Percentiles rank a stretch among this genome's conserved stretches.
phyloP scores from a whole-genome alignment of 192 early-diverging fungal species.

The Linnemannia elongata region DNA sequence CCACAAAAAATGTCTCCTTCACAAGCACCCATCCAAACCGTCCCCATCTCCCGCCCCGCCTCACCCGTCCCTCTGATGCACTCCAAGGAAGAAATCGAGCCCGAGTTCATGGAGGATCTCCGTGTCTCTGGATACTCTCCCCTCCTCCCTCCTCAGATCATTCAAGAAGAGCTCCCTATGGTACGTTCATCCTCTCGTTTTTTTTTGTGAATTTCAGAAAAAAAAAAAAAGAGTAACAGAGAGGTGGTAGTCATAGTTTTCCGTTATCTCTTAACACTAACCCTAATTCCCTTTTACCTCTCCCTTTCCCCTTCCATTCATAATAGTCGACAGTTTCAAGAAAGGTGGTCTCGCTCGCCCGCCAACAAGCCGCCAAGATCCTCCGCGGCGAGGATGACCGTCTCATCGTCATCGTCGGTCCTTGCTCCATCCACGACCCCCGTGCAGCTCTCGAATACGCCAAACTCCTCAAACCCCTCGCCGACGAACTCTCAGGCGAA shows the following conservation, averaged over 20 bases:
- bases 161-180: conserved; percentile 87
- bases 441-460: conserved; percentile 90
- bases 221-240: neutral
- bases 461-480: conserved; percentile 50
- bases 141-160: conserved; percentile 91
- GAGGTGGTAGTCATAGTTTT: neutral
- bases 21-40: conserved; percentile 15
- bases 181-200: conserved; percentile 53
- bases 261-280: neutral
- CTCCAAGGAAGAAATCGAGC: conserved; percentile 55
- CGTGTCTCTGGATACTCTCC: conserved; percentile 91
- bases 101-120: conserved; percentile 84
- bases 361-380: conserved; percentile 78
- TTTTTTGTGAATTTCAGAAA: neutral
- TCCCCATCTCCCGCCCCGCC: conserved; percentile 21
- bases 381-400: conserved; percentile 88
- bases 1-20: conserved; percentile 36
- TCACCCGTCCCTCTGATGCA: conserved; percentile 52
- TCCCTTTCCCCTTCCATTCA: neutral
- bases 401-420: conserved; percentile 92
- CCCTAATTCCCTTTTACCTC: neutral
- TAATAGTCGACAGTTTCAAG: conserved; percentile 56
- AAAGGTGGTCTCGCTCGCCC: conserved; percentile 61
- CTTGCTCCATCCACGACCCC: conserved; percentile 97
- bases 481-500: conserved; percentile 79